Base-by-base conservation (phyloP, 495 filamentous ascomycete genomes). In the Aspergillus sclerotioniger region DNA sequence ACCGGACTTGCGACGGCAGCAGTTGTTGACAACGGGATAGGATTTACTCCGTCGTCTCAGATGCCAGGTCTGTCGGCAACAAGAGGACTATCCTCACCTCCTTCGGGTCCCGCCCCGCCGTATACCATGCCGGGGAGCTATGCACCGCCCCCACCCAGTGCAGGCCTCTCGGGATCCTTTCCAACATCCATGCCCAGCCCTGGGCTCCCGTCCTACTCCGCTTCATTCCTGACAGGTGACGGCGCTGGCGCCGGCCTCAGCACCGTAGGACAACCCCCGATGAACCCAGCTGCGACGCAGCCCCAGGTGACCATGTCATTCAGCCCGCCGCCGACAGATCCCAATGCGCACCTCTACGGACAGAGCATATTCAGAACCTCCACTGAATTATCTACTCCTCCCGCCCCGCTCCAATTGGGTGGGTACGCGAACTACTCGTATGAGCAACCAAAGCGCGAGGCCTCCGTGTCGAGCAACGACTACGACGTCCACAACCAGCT, bases 401-500 rank as follows among this genome's bases (percentile, higher is more conserved):
- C 64, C 32, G 53, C 50, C 25, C 67, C 67, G 46, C 53, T 53
- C 28, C 71, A 31, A 13, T 13, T 31, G 47, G 47, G 67, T 41
- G 84, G 85, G 0, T 87, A 83, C 61, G 78, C 86, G 13, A 76
- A 81, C 28, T 87, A 80, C 59, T 78, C 75, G 16, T 87, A 90
- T 66, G 67, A 64, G 19, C 71, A 70, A 61, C 70, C 70, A 33
- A 71, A 61, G 56, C 70, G 64, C 31, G 67, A 49, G 12, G 43
- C 62, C 33, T 56, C 68, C 12, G 60, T 57, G 21, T 33, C 64
- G 3, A 59, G 68, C 31, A 72, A 54, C 16, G 83, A 87, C 37
- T 91, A 91, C 62, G 67, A 76, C 33, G 80, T 93, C 29, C 91
- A 96, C 68, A 82, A 80, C 57, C 90, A 94, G 71, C 67, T 89